These are phyloP conservation scores for Tremellales sp. DNA, from an alignment of 1,284 basidiomycete species.

Conservation along the genomic window DNA sequence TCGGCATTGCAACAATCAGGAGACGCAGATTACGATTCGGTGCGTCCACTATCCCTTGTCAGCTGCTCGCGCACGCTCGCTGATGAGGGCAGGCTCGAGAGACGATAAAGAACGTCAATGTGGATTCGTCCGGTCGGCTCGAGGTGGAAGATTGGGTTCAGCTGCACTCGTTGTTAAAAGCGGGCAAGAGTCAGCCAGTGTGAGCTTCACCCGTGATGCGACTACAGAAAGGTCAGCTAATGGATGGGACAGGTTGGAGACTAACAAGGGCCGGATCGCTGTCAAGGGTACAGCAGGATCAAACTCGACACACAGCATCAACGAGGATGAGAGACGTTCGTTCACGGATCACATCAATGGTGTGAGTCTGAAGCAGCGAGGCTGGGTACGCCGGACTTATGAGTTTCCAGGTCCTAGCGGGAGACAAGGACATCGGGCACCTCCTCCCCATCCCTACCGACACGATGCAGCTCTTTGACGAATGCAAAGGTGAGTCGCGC, in stretches of 20 bases:
- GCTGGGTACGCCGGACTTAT: background rate
- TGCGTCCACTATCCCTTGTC: slow-evolving; percentile 47
- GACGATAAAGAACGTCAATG: slow-evolving; percentile 89
- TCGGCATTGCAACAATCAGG: slow-evolving; percentile 70
- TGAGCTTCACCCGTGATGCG: slow-evolving; percentile 21
- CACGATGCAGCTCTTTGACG: slow-evolving; percentile 98
- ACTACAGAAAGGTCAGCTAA: too few species aligned
- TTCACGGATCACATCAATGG: slow-evolving; percentile 98
- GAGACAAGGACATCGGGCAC: slow-evolving; percentile 76
- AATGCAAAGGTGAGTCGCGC: slow-evolving; percentile 60
- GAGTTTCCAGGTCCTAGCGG: slow-evolving; percentile 81
- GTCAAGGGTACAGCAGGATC: slow-evolving; percentile 86
- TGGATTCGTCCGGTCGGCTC: slow-evolving; percentile 92
- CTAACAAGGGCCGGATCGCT: slow-evolving; percentile 81
- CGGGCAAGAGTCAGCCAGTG: slow-evolving; percentile 39
- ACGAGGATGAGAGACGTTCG: slow-evolving; percentile 91
- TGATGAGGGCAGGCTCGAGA: slow-evolving; percentile 50
- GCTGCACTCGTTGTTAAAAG: slow-evolving; percentile 39
- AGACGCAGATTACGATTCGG: slow-evolving; percentile 82
- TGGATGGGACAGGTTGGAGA: slow-evolving; percentile 63
- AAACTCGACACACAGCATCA: slow-evolving; percentile 96
- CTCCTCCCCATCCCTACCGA: slow-evolving; percentile 92
- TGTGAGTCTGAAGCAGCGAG: slow-evolving; percentile 53
- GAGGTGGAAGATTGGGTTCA: slow-evolving; percentile 98
- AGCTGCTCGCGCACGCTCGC: slow-evolving; percentile 5